Percentiles rank a stretch among this genome's conserved stretches.
These are phyloP conservation scores for Rhizopus arrhizus DNA, from an alignment of 371 early-diverging fungal genomes.

Conservation along the genomic window DNA sequence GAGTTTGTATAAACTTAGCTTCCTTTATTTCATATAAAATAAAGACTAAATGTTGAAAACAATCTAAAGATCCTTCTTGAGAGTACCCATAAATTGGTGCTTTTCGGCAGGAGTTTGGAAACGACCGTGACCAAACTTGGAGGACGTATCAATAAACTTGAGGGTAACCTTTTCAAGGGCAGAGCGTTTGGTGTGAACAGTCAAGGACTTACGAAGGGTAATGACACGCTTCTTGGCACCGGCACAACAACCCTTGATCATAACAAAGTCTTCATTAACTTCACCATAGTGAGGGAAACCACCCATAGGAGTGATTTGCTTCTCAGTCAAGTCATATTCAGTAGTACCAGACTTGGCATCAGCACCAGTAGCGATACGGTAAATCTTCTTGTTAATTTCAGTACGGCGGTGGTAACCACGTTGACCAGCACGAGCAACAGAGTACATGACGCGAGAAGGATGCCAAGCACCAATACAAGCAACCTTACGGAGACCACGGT, in stretches of 20 bases:
- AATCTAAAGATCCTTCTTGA: conserved; percentile 79
- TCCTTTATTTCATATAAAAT: background rate
- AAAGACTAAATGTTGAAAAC: background rate
- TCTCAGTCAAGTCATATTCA: conserved; percentile 97
- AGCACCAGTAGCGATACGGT: conserved; percentile 95
- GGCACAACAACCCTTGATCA: conserved; percentile 98
- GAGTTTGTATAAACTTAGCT: conserved; percentile 16
- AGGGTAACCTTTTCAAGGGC: conserved; percentile 95
- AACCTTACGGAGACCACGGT: conserved; percentile 99
- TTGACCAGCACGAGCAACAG: conserved; percentile 99
- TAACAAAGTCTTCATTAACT: conserved; percentile 97
- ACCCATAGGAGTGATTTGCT: conserved; percentile 98
- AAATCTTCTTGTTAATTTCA: conserved; percentile 99
- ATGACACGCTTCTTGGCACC: conserved; percentile 99
- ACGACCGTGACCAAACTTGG: conserved; percentile 99
- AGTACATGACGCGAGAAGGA: conserved; percentile 99
- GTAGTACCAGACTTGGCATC: conserved; percentile 90
- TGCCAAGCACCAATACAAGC: conserved; percentile 99
- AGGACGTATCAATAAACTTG: conserved; percentile 99
- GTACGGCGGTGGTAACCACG: conserved; percentile 99
- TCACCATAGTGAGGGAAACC: conserved; percentile 99
- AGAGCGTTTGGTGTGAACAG: conserved; percentile 91
- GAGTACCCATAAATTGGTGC: conserved; percentile 93
- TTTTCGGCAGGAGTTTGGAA: conserved; percentile 99
- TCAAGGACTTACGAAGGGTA: conserved; percentile 98